Evolutionary conservation across 176 grass and related monocot species (phyloP).

Genomic region (Musa acuminata): DNA sequence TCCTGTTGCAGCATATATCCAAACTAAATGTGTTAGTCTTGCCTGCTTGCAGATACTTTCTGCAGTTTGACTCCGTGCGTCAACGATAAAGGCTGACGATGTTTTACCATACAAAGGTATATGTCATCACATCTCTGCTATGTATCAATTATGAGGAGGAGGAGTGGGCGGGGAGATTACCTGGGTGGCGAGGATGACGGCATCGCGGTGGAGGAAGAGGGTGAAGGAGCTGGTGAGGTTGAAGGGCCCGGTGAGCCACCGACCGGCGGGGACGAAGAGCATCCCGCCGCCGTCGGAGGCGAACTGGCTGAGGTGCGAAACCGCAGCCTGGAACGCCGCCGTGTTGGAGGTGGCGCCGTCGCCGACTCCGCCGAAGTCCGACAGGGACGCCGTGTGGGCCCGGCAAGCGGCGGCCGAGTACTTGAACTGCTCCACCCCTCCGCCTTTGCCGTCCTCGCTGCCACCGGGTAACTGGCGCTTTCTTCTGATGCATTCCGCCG

Average conservation of each 20-base stretch:
- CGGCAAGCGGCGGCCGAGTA: constrained; percentile 59
- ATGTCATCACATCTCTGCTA: too few relatives aligned
- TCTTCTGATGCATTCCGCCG: constrained; percentile 7
- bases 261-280: constrained; percentile 70
- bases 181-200: constrained; percentile 70
- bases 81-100: background rate
- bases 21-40: background rate
- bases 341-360: constrained; percentile 82
- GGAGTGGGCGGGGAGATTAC: constrained; percentile 3
- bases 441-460: background rate
- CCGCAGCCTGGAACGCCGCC: constrained; percentile 61
- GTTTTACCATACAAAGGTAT: too few relatives aligned
- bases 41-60: background rate
- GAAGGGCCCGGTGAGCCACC: constrained; percentile 89
- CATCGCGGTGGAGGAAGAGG: constrained; percentile 59
- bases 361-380: constrained; percentile 66
- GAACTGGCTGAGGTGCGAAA: constrained; percentile 68
- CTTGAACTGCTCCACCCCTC: constrained; percentile 20
- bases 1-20: constrained; percentile 26
- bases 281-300: constrained; percentile 47
- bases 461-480: background rate
- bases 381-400: constrained; percentile 51
- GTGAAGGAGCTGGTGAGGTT: constrained; percentile 94
- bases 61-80: background rate
- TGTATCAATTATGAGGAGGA: too few relatives aligned